Conservation (phyloP, 768 basidiomycete genomes). For the Tubosaeta sp. region DNA sequence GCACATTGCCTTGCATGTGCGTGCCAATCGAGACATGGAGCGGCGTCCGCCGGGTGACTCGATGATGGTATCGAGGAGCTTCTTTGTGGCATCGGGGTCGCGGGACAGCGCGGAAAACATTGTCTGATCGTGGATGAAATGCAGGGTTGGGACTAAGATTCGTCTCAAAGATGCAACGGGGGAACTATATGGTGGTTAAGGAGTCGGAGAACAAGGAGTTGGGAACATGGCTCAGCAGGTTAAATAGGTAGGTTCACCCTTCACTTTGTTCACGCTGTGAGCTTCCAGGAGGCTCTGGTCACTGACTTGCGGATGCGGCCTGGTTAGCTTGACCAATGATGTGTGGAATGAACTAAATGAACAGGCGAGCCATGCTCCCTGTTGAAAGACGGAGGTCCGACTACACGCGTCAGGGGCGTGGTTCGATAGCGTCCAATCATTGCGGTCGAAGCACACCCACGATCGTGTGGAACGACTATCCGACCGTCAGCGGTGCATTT, state of each 20-base stretch:
- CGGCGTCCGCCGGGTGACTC: slow-evolving; percentile 63
- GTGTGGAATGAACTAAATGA: slow-evolving; percentile 17
- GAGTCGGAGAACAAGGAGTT: slow-evolving; percentile 37
- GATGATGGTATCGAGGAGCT: slow-evolving; percentile 47
- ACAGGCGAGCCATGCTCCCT: slow-evolving; percentile 26
- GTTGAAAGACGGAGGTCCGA: slow-evolving; percentile 21
- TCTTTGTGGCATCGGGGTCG: slow-evolving; percentile 55
- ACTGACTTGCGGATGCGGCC: slow-evolving; percentile 31
- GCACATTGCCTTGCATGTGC: slow-evolving; percentile 70
- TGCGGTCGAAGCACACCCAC: slow-evolving; percentile 6
- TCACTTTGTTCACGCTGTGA: slow-evolving; percentile 43
- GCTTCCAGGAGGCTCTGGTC: slow-evolving; percentile 23
- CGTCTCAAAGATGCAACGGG: slow-evolving; percentile 27
- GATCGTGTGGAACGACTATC: slow-evolving; percentile 6
- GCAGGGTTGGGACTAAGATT: slow-evolving; percentile 33
- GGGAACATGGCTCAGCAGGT: slow-evolving; percentile 31
- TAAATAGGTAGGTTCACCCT: slow-evolving; percentile 37
- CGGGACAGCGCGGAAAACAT: slow-evolving; percentile 53
- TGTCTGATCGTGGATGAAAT: slow-evolving; percentile 48
- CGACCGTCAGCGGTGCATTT: slow-evolving; percentile 6
- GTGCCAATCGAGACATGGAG: slow-evolving; percentile 63
- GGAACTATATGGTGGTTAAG: slow-evolving; percentile 31
- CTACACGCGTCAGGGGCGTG: slow-evolving; percentile 28
- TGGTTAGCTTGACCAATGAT: slow-evolving; percentile 24
- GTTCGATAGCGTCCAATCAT: slow-evolving; percentile 15